Evolutionary conservation across 1,284 basidiomycete species (phyloP).

Genomic region (Porodaedalea pini): DNA sequence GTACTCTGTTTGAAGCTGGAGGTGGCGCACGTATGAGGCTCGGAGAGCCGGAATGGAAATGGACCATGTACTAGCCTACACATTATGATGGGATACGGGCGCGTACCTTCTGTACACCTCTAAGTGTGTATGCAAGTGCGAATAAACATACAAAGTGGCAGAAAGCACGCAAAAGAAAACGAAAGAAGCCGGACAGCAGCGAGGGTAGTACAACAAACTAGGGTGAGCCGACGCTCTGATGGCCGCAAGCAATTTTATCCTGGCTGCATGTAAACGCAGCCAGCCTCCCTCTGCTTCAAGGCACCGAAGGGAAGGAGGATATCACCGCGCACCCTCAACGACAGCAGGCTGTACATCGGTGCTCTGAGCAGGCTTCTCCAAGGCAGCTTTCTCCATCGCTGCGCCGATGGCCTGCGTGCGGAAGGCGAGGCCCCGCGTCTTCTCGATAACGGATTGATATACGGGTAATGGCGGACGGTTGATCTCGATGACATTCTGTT

Average conservation of each 20-base stretch:
- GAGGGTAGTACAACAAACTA: not conserved
- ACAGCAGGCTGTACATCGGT: slow-evolving; percentile 26
- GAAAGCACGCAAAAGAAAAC: not conserved
- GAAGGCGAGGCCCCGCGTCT: slow-evolving; percentile 88
- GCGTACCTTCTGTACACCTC: not conserved
- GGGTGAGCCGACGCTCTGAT: not conserved
- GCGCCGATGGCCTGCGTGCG: slow-evolving; percentile 87
- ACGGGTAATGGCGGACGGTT: slow-evolving; percentile 86
- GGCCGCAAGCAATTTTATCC: not conserved
- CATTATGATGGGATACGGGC: not conserved
- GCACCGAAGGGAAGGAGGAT: not conserved
- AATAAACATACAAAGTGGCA: not conserved
- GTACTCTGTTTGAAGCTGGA: not conserved
- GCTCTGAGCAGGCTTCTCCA: slow-evolving; percentile 33
- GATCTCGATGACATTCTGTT: slow-evolving; percentile 92
- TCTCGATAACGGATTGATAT: slow-evolving; percentile 95
- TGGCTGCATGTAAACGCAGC: not conserved
- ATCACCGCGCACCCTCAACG: slow-evolving; percentile 25
- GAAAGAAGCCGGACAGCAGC: not conserved
- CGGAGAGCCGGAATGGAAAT: not conserved
- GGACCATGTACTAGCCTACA: not conserved
- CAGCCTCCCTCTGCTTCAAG: not conserved
- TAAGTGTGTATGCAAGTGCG: not conserved
- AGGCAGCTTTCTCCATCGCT: slow-evolving; percentile 58
- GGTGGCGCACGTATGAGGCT: not conserved